These are phyloP conservation scores for Epithele typhae DNA, from an alignment of 768 basidiomycete genomes.

Conservation along the genomic window DNA sequence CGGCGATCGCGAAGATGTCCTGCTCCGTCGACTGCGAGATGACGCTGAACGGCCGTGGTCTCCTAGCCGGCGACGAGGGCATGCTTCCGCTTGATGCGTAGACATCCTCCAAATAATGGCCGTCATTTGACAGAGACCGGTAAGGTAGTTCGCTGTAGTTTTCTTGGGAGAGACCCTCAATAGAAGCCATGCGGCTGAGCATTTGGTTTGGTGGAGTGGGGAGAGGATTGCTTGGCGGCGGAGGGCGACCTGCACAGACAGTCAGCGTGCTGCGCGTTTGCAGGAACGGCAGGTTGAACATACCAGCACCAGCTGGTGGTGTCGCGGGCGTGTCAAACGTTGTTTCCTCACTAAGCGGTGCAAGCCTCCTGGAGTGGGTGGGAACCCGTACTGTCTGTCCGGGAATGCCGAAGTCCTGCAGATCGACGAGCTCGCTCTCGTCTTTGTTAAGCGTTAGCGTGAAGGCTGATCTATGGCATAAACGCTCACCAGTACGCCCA, in stretches of 20 bases:
- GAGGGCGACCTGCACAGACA: too few species aligned
- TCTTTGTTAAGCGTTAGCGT: too few species aligned
- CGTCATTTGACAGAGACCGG: too few species aligned
- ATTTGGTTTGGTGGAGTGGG: background rate
- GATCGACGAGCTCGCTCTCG: background rate
- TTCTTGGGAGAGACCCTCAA: too few species aligned
- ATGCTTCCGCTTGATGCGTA: too few species aligned
- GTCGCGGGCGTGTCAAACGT: too few species aligned
- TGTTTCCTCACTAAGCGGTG: conserved; percentile 5
- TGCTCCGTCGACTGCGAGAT: conserved; percentile 45
- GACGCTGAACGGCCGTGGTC: conserved; percentile 35
- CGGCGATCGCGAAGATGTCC: conserved; percentile 48
- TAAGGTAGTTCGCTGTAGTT: too few species aligned
- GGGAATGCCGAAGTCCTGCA: conserved; percentile 12
- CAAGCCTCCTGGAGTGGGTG: background rate
- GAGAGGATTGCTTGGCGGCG: conserved; percentile 3
- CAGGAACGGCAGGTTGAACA: background rate
- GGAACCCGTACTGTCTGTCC: background rate
- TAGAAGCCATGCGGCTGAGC: background rate
- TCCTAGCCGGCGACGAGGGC: conserved; percentile 8
- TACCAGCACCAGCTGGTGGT: too few species aligned
- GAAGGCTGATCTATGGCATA: too few species aligned
- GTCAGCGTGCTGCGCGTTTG: too few species aligned
- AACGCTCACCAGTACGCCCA: too few species aligned
- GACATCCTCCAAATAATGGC: too few species aligned